Conservation (phyloP, 179 eudicot species). For the Beta lomatogona region DNA sequence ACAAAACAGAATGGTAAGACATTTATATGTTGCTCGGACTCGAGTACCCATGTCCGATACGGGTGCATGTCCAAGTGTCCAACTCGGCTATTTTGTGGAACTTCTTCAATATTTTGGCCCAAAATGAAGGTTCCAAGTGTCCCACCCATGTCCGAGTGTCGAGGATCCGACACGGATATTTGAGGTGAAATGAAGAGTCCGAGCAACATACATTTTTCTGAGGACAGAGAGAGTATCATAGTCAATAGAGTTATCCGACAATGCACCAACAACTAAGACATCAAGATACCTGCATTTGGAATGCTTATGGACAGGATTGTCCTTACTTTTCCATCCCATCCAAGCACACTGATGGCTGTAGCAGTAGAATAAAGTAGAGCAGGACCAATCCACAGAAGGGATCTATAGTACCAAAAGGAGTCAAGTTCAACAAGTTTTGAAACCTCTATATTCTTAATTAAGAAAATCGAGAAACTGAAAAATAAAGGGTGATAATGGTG, state of each 20-base stretch:
- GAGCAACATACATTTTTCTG: not conserved
- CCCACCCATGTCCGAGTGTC: no score
- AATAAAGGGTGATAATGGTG: not conserved
- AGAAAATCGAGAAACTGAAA: slow-evolving; percentile 4
- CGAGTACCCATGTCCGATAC: no score
- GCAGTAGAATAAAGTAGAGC: slow-evolving; percentile 93
- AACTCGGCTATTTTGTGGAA: no score
- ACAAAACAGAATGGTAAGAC: not conserved
- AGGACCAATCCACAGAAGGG: slow-evolving; percentile 97
- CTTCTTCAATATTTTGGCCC: no score
- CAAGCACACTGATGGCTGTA: slow-evolving; percentile 80
- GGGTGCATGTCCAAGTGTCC: no score
- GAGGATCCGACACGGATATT: no score
- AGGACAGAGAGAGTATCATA: not conserved
- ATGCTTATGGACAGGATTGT: slow-evolving; percentile 73
- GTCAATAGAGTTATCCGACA: not conserved
- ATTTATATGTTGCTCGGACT: no score
- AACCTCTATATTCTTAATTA: slow-evolving; percentile 7
- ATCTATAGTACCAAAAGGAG: slow-evolving; percentile 68
- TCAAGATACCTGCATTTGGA: slow-evolving; percentile 79
- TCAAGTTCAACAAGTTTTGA: slow-evolving; percentile 48
- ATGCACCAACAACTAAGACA: slow-evolving; percentile 15
- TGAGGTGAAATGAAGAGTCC: no score
- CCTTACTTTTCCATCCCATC: slow-evolving; percentile 99
- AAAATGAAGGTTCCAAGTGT: no score